Conservation (phyloP, 306 rosid genomes). For the Prunus mume region DNA sequence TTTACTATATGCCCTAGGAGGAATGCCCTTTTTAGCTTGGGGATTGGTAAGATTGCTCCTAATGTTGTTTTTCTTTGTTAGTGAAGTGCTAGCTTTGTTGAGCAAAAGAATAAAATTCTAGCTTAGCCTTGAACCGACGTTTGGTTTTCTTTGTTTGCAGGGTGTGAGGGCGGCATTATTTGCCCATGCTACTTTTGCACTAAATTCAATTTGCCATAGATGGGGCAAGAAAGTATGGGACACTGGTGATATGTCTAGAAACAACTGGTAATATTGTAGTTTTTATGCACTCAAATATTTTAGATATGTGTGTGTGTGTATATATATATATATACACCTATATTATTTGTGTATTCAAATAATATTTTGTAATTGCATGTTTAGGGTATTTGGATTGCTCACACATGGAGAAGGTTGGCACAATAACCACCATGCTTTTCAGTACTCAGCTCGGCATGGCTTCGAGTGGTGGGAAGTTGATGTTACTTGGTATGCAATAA, state of each 20-base stretch:
- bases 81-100: too few species aligned
- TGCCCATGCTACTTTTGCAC: neutral
- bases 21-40: conserved; percentile 62
- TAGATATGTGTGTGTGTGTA: too few species aligned
- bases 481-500: conserved; percentile 52
- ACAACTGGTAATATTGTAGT: conserved; percentile 1
- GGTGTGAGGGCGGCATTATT: neutral
- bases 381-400: conserved; percentile 62
- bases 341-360: too few species aligned
- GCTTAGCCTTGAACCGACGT: too few species aligned
- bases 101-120: too few species aligned
- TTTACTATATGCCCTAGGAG: conserved; percentile 54
- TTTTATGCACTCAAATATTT: too few species aligned
- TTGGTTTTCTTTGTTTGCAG: neutral
- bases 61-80: too few species aligned
- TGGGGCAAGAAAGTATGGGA: conserved; percentile 10
- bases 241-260: neutral
- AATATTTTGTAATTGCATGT: too few species aligned
- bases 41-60: conserved; percentile 45
- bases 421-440: conserved; percentile 75
- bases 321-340: too few species aligned
- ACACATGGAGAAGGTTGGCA: conserved; percentile 80
- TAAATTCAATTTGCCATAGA: neutral
- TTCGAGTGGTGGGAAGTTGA: conserved; percentile 74
- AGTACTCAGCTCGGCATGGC: conserved; percentile 62